Evolutionary conservation across 495 filamentous ascomycete species (phyloP).

Genomic region (Aspergillus wentii): DNA sequence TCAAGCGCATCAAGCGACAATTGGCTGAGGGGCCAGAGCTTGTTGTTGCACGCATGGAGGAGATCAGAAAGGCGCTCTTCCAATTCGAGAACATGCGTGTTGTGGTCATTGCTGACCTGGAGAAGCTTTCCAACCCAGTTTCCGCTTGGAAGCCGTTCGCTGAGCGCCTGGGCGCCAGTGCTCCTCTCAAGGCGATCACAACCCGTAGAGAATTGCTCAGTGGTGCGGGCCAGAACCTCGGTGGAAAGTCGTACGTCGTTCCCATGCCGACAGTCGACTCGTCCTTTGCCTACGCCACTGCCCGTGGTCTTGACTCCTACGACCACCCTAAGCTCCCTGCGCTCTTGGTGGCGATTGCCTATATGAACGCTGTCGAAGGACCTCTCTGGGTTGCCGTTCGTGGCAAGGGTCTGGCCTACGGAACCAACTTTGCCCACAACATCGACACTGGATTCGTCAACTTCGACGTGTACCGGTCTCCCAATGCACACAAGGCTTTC

Average conservation of each 20-base stretch:
- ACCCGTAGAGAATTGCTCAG: conserved; percentile 59
- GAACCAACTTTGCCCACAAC: conserved; percentile 67
- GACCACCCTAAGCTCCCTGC: conserved; percentile 75
- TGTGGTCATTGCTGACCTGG: conserved; percentile 75
- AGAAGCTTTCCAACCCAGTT: conserved; percentile 73
- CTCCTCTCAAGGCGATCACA: conserved; percentile 55
- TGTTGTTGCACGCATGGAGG: conserved; percentile 70
- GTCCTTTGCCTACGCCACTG: conserved; percentile 76
- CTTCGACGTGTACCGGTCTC: conserved; percentile 82
- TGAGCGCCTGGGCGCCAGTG: conserved; percentile 37
- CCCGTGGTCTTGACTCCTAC: conserved; percentile 67
- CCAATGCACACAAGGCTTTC: conserved; percentile 85
- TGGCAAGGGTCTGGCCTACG: conserved; percentile 89
- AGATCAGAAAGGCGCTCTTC: conserved; percentile 68
- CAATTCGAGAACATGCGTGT: conserved; percentile 78
- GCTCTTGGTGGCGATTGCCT: conserved; percentile 78
- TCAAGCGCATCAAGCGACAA: conserved; percentile 74
- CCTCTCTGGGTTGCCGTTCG: conserved; percentile 91
- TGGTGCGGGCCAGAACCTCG: conserved; percentile 65
- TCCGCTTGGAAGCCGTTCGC: conserved; percentile 72
- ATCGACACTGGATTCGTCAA: conserved; percentile 73
- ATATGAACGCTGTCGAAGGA: conserved; percentile 90
- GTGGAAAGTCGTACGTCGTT: conserved; percentile 69
- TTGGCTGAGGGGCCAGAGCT: conserved; percentile 65
- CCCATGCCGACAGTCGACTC: conserved; percentile 91